A percentile compares a stretch with the other conserved stretches of the same genome.
phyloP scores from a whole-genome alignment of 129 eudicot genomes.

The Silybum marianum region DNA sequence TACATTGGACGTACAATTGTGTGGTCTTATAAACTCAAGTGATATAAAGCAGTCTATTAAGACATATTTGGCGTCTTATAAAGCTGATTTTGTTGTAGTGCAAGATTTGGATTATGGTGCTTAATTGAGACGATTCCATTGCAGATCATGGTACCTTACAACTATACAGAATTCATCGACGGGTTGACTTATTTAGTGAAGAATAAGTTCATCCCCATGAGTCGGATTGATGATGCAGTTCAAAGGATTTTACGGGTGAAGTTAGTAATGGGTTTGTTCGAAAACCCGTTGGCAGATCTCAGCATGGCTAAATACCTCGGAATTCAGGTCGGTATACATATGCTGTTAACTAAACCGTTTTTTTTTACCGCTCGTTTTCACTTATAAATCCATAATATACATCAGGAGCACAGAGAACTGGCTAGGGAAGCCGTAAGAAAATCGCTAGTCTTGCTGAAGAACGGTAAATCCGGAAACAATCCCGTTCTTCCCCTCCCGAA shows the following conservation, averaged over 20 bases:
- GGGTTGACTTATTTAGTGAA: slow-evolving; percentile 52
- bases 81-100: slow-evolving; percentile 21
- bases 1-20: neutral
- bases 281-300: slow-evolving; percentile 69
- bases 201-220: slow-evolving; percentile 64
- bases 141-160: slow-evolving; percentile 82
- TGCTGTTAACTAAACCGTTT: neutral
- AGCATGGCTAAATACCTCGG: slow-evolving; percentile 63
- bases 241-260: slow-evolving; percentile 75
- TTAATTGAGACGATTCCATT: neutral
- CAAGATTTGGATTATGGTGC: neutral
- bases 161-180: slow-evolving; percentile 69
- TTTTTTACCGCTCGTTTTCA: neutral
- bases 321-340: slow-evolving; percentile 28
- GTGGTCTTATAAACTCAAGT: neutral
- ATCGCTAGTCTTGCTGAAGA: slow-evolving; percentile 82
- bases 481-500: slow-evolving; percentile 78
- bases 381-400: neutral
- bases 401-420: slow-evolving; percentile 64
- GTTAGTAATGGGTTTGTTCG: slow-evolving; percentile 81
- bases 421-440: slow-evolving; percentile 94
- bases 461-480: slow-evolving; percentile 46
- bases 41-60: too few species aligned
- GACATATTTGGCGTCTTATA: neutral
- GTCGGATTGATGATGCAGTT: slow-evolving; percentile 78